phyloP scores from a whole-genome alignment of 164 flowering plant genomes.

The Nymphaea thermarum region DNA sequence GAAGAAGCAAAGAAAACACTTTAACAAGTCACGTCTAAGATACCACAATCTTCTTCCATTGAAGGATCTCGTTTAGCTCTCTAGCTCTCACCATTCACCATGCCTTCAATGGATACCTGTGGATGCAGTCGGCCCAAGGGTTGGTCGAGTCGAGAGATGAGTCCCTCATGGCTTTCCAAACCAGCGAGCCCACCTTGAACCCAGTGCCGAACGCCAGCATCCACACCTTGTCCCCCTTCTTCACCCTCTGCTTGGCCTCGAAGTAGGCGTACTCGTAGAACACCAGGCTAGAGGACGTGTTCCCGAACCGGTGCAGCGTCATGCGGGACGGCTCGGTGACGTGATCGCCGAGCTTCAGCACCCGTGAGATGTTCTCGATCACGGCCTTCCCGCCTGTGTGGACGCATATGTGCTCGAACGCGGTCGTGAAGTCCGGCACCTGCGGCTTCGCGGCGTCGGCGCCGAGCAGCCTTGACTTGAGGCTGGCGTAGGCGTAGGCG shows the following conservation, averaged over 20 bases:
- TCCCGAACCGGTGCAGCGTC: slow-evolving; percentile 49
- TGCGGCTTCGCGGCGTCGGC: slow-evolving; percentile 17
- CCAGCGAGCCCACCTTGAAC: slow-evolving; percentile 45
- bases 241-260: slow-evolving; percentile 39
- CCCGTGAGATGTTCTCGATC: slow-evolving; percentile 21
- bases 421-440: slow-evolving; percentile 37
- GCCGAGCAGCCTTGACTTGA: slow-evolving; percentile 6
- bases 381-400: slow-evolving; percentile 71
- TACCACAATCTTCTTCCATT: no score
- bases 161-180: slow-evolving; percentile 32
- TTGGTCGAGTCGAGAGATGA: slow-evolving; percentile 23
- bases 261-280: slow-evolving; percentile 56
- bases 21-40: no score
- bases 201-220: slow-evolving; percentile 68
- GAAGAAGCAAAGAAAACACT: no score
- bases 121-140: slow-evolving; percentile 51
- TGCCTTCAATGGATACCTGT: slow-evolving; percentile 31
- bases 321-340: slow-evolving; percentile 53
- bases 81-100: no score
- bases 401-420: slow-evolving; percentile 46
- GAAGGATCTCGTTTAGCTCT: no score
- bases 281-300: slow-evolving; percentile 54
- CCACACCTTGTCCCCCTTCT: slow-evolving; percentile 42
- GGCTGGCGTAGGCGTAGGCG: slow-evolving; percentile 17
- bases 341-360: slow-evolving; percentile 21